These are phyloP conservation scores for Penicillium olsonii DNA, from an alignment of 2,329 filamentous ascomycete genomes.

Conservation along the genomic window DNA sequence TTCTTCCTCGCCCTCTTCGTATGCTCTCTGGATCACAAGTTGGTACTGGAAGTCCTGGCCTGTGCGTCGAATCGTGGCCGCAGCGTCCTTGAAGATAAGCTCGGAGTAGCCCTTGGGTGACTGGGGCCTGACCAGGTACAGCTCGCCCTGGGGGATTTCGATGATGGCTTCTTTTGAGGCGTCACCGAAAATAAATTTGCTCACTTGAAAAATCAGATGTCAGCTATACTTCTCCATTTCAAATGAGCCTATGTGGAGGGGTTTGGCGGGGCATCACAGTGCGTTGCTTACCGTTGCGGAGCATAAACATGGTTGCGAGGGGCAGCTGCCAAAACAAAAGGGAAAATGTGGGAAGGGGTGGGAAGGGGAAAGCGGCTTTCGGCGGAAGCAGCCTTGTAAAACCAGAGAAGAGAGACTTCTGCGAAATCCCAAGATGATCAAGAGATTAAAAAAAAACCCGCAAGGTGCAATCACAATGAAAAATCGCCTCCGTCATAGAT, in stretches of 20 bases:
- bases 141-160: conserved; percentile 91
- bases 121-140: conserved; percentile 92
- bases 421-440: background rate
- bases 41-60: conserved; percentile 97
- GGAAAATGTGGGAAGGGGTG: background rate
- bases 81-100: conserved; percentile 97
- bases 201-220: conserved; percentile 57
- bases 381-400: background rate
- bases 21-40: conserved; percentile 91
- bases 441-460: conserved; percentile 2
- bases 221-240: background rate
- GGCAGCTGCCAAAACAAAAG: conserved; percentile 26
- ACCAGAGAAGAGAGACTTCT: background rate
- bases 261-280: conserved; percentile 26
- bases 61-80: conserved; percentile 86
- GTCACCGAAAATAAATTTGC: conserved; percentile 90
- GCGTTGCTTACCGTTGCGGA: conserved; percentile 54
- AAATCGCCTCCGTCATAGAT: conserved; percentile 21
- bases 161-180: conserved; percentile 88
- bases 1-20: conserved; percentile 96
- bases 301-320: conserved; percentile 56
- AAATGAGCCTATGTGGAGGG: conserved; percentile 17
- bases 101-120: conserved; percentile 98
- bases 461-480: conserved; percentile 15
- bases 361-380: background rate